A percentile compares a stretch with the other conserved stretches of the same genome.
These are phyloP conservation scores for Linnemannia zychae DNA, from an alignment of 192 early-diverging fungal genomes.

Conservation along the genomic window DNA sequence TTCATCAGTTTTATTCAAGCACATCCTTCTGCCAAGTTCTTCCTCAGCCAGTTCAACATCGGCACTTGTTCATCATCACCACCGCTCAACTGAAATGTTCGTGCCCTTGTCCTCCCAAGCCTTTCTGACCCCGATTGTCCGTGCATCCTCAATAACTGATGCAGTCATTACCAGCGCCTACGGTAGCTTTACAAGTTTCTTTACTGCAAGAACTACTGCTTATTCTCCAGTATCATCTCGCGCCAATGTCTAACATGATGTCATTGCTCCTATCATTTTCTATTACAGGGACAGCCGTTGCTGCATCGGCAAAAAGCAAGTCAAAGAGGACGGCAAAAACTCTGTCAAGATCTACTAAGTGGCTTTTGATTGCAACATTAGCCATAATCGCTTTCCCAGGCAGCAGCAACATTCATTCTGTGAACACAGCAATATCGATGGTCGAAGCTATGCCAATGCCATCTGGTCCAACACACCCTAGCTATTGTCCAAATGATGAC, in stretches of 20 bases:
- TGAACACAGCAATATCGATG: background rate
- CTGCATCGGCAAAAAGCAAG: background rate
- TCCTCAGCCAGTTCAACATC: background rate
- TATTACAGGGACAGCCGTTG: background rate
- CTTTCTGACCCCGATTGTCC: background rate
- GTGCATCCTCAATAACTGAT: background rate
- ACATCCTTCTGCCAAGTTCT: no score
- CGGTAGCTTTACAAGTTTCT: background rate
- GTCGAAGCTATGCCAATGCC: background rate
- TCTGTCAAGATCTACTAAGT: background rate
- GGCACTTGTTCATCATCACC: background rate
- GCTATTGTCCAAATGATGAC: background rate
- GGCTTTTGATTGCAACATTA: background rate
- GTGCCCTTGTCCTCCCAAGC: background rate
- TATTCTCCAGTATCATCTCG: background rate
- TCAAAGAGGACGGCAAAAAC: background rate
- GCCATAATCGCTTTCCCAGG: background rate
- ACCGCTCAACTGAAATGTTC: background rate
- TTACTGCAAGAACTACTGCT: background rate
- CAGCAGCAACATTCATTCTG: background rate
- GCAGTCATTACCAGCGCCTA: background rate
- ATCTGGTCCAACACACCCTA: background rate
- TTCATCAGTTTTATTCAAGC: background rate
- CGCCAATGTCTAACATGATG: background rate
- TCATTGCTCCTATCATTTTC: background rate